phyloP scores from a whole-genome alignment of 176 grass and related monocot species.

The Aegilops longissima region DNA sequence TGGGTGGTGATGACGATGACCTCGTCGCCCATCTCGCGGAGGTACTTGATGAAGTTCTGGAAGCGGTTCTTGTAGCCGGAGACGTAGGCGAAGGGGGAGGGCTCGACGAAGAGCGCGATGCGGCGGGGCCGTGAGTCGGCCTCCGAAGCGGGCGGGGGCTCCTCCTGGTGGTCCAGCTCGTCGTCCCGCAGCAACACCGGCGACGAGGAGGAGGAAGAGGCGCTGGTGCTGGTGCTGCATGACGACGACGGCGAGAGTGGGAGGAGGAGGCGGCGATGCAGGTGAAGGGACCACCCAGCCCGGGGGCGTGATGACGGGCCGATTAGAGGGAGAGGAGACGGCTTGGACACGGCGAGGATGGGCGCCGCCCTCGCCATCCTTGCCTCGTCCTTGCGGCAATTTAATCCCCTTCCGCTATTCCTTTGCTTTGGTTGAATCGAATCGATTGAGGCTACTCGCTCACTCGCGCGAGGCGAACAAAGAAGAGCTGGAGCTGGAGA shows the following conservation, averaged over 20 bases:
- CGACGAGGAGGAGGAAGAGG: neutral
- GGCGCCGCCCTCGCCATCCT: neutral
- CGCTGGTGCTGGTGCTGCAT: neutral
- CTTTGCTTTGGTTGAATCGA: neutral
- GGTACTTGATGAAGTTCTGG: slow-evolving; percentile 96
- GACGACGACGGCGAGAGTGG: neutral
- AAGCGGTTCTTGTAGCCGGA: slow-evolving; percentile 99
- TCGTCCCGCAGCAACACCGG: neutral
- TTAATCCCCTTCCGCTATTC: neutral
- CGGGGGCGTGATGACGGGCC: neutral
- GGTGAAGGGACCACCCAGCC: neutral
- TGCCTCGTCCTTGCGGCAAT: neutral
- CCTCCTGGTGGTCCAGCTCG: neutral
- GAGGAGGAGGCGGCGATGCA: neutral
- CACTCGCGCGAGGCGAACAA: too few relatives aligned
- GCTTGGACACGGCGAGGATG: slow-evolving; percentile 13
- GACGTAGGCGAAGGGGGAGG: slow-evolving; percentile 89
- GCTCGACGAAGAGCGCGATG: slow-evolving; percentile 93
- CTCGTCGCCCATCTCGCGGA: slow-evolving; percentile 94
- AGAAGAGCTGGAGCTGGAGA: neutral
- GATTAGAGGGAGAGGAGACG: neutral
- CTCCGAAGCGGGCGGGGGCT: neutral
- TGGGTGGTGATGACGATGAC: slow-evolving; percentile 92
- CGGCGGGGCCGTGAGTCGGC: slow-evolving; percentile 55
- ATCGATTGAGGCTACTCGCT: neutral